These are phyloP conservation scores for Coemansia sp. DNA, from an alignment of 192 early-diverging fungal genomes.

Conservation along the genomic window DNA sequence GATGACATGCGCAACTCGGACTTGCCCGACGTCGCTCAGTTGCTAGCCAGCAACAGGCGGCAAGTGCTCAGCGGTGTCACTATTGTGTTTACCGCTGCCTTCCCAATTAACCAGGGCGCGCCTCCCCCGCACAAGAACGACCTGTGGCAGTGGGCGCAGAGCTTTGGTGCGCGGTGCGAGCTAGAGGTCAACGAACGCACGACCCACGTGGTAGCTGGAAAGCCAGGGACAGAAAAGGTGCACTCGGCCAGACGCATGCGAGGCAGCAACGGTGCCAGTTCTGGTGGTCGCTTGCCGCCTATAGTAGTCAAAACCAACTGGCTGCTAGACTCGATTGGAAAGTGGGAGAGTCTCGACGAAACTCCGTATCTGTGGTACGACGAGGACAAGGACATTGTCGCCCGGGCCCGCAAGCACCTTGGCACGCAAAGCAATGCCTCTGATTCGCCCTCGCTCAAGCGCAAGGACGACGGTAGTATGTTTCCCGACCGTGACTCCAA, in stretches of 20 bases:
- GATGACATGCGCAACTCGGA: slow-evolving; percentile 15
- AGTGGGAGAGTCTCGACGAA: slow-evolving; percentile 74
- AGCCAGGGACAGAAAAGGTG: slow-evolving; percentile 77
- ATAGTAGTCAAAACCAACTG: slow-evolving; percentile 47
- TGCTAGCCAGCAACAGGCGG: slow-evolving; percentile 63
- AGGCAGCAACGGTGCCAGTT: slow-evolving; percentile 51
- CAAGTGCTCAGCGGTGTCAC: slow-evolving; percentile 64
- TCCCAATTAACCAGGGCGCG: slow-evolving; percentile 59
- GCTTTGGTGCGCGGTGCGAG: slow-evolving; percentile 82
- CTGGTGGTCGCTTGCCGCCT: slow-evolving; percentile 56
- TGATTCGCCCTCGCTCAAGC: neutral
- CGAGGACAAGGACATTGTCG: slow-evolving; percentile 27
- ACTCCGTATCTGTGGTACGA: slow-evolving; percentile 55
- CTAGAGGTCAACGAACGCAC: slow-evolving; percentile 58
- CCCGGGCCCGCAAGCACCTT: slow-evolving; percentile 14
- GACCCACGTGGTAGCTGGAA: slow-evolving; percentile 88
- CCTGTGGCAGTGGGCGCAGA: slow-evolving; percentile 74
- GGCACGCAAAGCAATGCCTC: slow-evolving; percentile 2
- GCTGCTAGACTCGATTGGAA: slow-evolving; percentile 69
- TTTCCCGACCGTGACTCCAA: slow-evolving; percentile 6
- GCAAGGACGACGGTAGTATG: neutral
- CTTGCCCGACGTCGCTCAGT: slow-evolving; percentile 39
- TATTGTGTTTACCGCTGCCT: slow-evolving; percentile 79
- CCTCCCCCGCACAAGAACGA: slow-evolving; percentile 65
- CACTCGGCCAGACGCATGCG: slow-evolving; percentile 57